phyloP scores from a whole-genome alignment of 306 rosid genomes.

The Ammopiptanthus mongolicus region DNA sequence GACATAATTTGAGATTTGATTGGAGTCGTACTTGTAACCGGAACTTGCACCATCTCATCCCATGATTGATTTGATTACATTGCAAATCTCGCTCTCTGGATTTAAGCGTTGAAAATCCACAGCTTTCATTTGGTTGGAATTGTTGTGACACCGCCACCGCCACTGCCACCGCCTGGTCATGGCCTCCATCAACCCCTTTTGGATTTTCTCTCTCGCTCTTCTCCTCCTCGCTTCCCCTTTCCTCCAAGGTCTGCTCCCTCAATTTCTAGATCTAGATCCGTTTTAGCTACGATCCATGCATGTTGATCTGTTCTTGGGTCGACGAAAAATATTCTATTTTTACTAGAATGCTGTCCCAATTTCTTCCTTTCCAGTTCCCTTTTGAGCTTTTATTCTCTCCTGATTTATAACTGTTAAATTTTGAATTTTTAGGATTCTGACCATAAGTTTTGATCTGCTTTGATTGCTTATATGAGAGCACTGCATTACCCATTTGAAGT shows the following conservation, averaged over 20 bases:
- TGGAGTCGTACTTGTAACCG: neutral
- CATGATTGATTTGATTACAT: no score
- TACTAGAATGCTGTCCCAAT: neutral
- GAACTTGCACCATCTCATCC: neutral
- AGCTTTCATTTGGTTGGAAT: neutral
- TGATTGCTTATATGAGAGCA: neutral
- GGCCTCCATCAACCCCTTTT: constrained; percentile 40
- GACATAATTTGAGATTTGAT: neutral
- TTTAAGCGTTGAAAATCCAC: constrained; percentile 9
- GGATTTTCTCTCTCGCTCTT: constrained; percentile 58
- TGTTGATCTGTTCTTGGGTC: constrained; percentile 25
- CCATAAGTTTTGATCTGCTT: neutral
- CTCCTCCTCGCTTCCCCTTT: constrained; percentile 72
- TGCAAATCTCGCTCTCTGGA: constrained; percentile 8
- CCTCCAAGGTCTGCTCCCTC: constrained; percentile 50
- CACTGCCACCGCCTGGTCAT: neutral
- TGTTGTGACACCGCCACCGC: neutral
- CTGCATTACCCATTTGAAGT: neutral
- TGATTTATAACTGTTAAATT: neutral
- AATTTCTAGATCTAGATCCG: constrained; percentile 55
- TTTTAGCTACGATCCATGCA: constrained; percentile 13
- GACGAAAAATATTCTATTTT: neutral
- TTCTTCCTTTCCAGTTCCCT: neutral
- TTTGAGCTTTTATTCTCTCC: neutral
- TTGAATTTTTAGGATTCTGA: neutral